These are phyloP conservation scores for Wickerhamiella brachini DNA, from an alignment of 805 yeast genomes.

Conservation along the genomic window DNA sequence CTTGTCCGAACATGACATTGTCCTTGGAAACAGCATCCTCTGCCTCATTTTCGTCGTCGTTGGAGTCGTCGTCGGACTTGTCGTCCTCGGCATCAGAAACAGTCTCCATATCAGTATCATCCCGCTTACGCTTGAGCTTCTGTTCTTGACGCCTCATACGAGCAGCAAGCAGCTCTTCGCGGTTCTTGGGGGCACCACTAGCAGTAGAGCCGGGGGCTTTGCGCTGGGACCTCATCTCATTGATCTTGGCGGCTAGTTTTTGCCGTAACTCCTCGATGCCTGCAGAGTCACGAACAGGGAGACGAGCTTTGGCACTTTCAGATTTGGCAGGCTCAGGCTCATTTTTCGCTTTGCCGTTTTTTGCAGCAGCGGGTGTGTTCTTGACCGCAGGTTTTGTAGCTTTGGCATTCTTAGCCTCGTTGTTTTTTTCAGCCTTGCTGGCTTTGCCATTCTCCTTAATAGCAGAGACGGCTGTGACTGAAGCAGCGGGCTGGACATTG, in stretches of 20 bases:
- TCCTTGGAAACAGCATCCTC: conserved; percentile 26
- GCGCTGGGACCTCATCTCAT: conserved; percentile 57
- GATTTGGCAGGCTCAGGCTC: conserved; percentile 7
- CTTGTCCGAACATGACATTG: conserved; percentile 60
- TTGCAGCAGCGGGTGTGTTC: conserved; percentile 3
- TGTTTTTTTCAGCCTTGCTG: background rate
- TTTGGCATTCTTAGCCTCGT: conserved; percentile 9
- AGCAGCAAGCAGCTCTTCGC: conserved; percentile 36
- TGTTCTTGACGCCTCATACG: conserved; percentile 29
- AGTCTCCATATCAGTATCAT: conserved; percentile 13
- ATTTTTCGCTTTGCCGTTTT: background rate
- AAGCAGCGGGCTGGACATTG: conserved; percentile 2
- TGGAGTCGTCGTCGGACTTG: conserved; percentile 21
- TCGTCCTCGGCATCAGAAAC: conserved; percentile 8
- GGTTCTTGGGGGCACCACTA: conserved; percentile 61
- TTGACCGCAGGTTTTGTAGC: conserved; percentile 15
- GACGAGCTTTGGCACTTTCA: conserved; percentile 13
- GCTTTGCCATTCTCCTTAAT: background rate
- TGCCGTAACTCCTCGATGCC: conserved; percentile 57
- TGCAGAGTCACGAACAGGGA: conserved; percentile 6
- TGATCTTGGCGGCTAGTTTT: conserved; percentile 65
- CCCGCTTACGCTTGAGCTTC: conserved; percentile 24
- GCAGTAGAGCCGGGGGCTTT: conserved; percentile 81
- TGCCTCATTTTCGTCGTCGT: conserved; percentile 29
- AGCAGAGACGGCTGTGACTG: background rate